Conservation (phyloP, 306 rosid genomes). For the Cucurbita pepo region DNA sequence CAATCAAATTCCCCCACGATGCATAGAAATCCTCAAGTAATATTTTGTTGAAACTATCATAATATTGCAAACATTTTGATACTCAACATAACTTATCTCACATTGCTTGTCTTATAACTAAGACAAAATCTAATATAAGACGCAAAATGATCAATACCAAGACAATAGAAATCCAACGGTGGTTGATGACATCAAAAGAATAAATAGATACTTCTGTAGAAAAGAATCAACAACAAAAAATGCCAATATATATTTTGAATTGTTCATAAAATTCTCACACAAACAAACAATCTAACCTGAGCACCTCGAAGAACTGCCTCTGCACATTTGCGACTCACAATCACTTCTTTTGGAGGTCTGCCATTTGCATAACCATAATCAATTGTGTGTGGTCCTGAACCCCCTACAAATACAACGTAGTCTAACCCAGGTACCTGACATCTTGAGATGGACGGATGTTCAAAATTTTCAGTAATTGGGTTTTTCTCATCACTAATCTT, state of each 20-base stretch:
- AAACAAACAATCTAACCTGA: conserved; percentile 36
- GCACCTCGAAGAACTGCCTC: conserved; percentile 98
- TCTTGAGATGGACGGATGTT: conserved; percentile 27
- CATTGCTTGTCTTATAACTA: not conserved
- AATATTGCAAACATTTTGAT: not conserved
- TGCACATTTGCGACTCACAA: conserved; percentile 87
- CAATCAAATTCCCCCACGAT: not conserved
- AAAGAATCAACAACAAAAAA: not conserved
- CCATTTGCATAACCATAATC: conserved; percentile 40
- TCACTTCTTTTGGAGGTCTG: conserved; percentile 60
- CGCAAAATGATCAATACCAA: too few species aligned
- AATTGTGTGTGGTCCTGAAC: conserved; percentile 68
- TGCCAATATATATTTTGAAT: not conserved
- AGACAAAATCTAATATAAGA: not conserved
- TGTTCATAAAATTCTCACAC: not conserved
- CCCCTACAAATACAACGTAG: conserved; percentile 65
- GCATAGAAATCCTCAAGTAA: not conserved
- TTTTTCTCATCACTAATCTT: conserved; percentile 3
- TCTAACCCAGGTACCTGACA: conserved; percentile 60
- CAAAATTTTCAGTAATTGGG: conserved; percentile 16
- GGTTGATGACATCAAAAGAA: too few species aligned
- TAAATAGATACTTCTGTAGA: not conserved
- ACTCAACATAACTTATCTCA: not conserved
- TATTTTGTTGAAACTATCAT: not conserved
- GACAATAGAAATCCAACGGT: too few species aligned